Evolutionary conservation across 768 basidiomycete genomes (phyloP), one percentile per base, ranked within the genome.

Genomic region (Scleroderma citrinum): DNA sequence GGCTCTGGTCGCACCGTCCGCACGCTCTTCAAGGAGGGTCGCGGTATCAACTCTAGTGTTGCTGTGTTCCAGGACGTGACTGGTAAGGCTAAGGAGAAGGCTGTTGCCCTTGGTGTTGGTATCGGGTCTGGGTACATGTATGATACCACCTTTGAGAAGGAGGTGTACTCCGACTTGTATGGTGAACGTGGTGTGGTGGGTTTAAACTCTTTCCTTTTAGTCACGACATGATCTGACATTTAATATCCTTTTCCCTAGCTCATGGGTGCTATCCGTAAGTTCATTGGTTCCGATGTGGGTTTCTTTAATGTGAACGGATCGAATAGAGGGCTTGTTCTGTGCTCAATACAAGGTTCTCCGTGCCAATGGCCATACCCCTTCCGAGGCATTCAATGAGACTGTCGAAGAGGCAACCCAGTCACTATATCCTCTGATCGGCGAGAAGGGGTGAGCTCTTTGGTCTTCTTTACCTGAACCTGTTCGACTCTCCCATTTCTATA

Each of bases 331-430:
- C 57, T 81, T 99, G 65, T 98, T 99, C 89, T 78, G 93, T 59
- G 96, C 96, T 35, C 96, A 99, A 72, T 99, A 98, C 82, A 83
- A 93, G 78, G 87, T 95, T 51, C 88, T 96, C 62, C 91, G 93
- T 65, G 88, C 86, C 65, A 95, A 95, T 66, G 93, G 93, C 48
- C 96, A 99, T 80, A 75, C 83, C 4, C 96, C 96, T 47, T 98
- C 95, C 37, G 96, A 99, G 69, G 94, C 94, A 43, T 98, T 99
- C 83, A 98, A 99, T 71, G 96, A 99, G 78, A 98, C 96, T 51
- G 96, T 98, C 53, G 96, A 98, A 72, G 96, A 98, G 75, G 96
- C 96, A n/a, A 98, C 95, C 37, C 94, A 99, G 67, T 95, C 92
- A 34, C 83, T 99, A 55, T 97, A 91, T 77, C 96, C 96, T 52